These are phyloP conservation scores for Fusarium denticulatum DNA, from an alignment of 2,329 filamentous ascomycete genomes.

Conservation along the genomic window DNA sequence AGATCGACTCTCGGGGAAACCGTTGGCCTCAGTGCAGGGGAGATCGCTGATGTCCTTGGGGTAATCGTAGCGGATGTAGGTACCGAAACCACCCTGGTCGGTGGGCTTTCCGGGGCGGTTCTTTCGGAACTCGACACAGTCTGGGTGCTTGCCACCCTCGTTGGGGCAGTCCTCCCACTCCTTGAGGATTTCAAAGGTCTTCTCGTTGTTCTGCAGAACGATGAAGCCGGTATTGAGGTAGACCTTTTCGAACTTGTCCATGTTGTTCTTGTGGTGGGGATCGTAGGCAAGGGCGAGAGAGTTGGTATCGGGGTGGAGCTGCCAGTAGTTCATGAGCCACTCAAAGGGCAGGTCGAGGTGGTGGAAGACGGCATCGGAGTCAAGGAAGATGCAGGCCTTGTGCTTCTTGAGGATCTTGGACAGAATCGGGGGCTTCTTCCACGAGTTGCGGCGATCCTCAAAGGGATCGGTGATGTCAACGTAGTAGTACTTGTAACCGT, in stretches of 20 bases:
- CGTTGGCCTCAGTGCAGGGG: slow-evolving; percentile 56
- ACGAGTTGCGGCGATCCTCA: slow-evolving; percentile 55
- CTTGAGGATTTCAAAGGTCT: slow-evolving; percentile 59
- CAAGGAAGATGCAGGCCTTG: slow-evolving; percentile 56
- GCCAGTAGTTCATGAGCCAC: slow-evolving; percentile 60
- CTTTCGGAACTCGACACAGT: slow-evolving; percentile 52
- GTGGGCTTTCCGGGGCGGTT: slow-evolving; percentile 52
- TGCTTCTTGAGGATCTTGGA: slow-evolving; percentile 55
- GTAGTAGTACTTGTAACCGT: slow-evolving; percentile 60
- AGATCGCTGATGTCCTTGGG: slow-evolving; percentile 53
- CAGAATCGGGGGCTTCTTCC: slow-evolving; percentile 57
- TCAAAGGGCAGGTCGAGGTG: slow-evolving; percentile 57
- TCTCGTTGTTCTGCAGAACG: slow-evolving; percentile 60
- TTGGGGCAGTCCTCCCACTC: slow-evolving; percentile 58
- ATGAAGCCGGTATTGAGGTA: slow-evolving; percentile 65
- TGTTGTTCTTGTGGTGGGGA: slow-evolving; percentile 51
- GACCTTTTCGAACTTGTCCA: slow-evolving; percentile 52
- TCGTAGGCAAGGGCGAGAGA: slow-evolving; percentile 56
- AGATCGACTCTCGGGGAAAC: slow-evolving; percentile 51
- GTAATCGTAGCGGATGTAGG: slow-evolving; percentile 55
- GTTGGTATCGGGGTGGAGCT: slow-evolving; percentile 51
- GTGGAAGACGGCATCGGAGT: slow-evolving; percentile 57
- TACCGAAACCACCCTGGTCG: slow-evolving; percentile 58
- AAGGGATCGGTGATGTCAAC: slow-evolving; percentile 50
- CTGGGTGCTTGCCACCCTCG: slow-evolving; percentile 51